Percentiles rank a stretch among this genome's conserved stretches.
Conservation (phyloP, 306 rosid genomes). For the Vachellia pachyceras region DNA sequence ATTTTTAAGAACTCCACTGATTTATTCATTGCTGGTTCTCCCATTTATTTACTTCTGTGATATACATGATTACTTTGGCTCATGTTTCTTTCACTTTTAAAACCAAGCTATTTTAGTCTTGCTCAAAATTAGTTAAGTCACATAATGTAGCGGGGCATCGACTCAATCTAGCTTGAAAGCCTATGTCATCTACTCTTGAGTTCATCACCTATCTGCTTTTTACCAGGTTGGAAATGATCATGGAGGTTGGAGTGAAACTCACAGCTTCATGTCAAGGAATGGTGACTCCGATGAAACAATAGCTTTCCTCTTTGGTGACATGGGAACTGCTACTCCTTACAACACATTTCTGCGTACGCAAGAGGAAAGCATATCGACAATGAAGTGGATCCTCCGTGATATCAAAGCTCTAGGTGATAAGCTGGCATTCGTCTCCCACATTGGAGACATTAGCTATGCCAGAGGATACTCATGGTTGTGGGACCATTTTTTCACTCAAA, state of each 20-base stretch:
- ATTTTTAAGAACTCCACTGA: neutral
- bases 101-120: neutral
- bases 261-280: conserved; percentile 71
- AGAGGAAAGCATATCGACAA: conserved; percentile 80
- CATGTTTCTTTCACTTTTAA: neutral
- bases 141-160: no score
- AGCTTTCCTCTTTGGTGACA: conserved; percentile 91
- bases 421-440: conserved; percentile 87
- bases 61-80: neutral
- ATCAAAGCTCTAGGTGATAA: conserved; percentile 79
- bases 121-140: neutral
- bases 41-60: neutral
- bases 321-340: conserved; percentile 87
- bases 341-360: conserved; percentile 74
- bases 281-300: conserved; percentile 72
- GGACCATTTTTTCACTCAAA: conserved; percentile 82
- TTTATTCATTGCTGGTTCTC: neutral
- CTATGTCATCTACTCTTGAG: neutral
- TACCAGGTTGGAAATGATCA: conserved; percentile 81
- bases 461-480: conserved; percentile 94
- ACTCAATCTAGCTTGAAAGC: neutral
- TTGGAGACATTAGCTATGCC: conserved; percentile 94
- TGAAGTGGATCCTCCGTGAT: conserved; percentile 93
- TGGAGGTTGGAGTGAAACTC: conserved; percentile 77
- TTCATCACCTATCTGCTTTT: conserved; percentile 11